Evolutionary conservation across 345 rosid genomes (phyloP).

Genomic region (Pugionium cornutum): DNA sequence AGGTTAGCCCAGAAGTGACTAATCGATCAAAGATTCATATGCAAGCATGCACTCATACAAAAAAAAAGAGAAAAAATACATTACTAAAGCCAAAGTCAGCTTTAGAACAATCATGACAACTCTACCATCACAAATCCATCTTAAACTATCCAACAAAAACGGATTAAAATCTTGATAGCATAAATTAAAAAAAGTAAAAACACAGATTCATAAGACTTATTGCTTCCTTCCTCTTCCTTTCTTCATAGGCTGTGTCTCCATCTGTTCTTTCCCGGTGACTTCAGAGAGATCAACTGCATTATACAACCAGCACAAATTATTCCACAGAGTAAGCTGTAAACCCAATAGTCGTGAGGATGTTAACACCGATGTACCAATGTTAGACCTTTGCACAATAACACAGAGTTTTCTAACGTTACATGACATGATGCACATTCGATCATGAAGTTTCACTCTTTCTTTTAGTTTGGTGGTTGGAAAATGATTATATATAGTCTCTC

Average conservation of each 20-base stretch:
- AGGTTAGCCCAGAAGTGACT: too few relatives aligned
- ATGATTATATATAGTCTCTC: too few relatives aligned
- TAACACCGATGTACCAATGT: too few relatives aligned
- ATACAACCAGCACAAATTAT: slow-evolving; percentile 15
- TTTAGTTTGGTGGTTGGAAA: neutral
- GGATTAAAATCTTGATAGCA: slow-evolving; percentile 36
- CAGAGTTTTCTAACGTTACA: neutral
- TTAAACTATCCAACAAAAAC: slow-evolving; percentile 28
- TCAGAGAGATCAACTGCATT: slow-evolving; percentile 73
- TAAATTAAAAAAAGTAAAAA: neutral
- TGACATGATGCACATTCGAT: neutral
- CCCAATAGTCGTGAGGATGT: neutral
- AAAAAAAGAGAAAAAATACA: too few relatives aligned
- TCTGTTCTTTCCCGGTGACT: slow-evolving; percentile 73
- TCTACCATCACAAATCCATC: slow-evolving; percentile 7
- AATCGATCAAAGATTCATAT: too few relatives aligned
- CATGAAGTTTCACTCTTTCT: neutral
- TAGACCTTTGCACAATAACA: neutral
- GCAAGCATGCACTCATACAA: too few relatives aligned
- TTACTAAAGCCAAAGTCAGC: neutral
- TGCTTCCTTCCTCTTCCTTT: slow-evolving; percentile 97
- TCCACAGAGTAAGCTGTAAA: neutral
- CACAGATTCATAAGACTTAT: slow-evolving; percentile 35
- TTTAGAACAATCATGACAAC: neutral
- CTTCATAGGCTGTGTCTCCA: slow-evolving; percentile 66